Percentiles rank a stretch among this genome's conserved stretches.
Conservation (phyloP, 441 rosid species). For the Pelargonium cotyledonis region DNA sequence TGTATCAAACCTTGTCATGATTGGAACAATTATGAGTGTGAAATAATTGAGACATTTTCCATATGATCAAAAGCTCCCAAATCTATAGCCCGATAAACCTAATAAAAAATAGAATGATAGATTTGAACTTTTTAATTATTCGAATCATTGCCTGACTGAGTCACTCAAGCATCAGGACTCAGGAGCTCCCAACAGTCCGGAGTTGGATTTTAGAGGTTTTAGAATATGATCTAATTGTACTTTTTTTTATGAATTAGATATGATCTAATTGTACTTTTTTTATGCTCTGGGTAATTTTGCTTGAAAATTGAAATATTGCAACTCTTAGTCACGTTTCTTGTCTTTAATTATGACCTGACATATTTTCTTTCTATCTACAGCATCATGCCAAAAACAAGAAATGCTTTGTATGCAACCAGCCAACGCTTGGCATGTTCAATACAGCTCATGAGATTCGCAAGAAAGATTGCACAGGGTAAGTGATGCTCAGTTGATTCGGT, state of each 20-base stretch:
- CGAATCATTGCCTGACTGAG: too few relatives aligned
- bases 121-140: too few relatives aligned
- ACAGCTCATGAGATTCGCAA: constrained; percentile 68
- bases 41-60: too few relatives aligned
- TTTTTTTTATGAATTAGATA: background rate
- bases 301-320: background rate
- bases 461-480: constrained; percentile 43
- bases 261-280: background rate
- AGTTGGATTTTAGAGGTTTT: too few relatives aligned
- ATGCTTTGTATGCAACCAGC: constrained; percentile 79
- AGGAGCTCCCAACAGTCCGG: too few relatives aligned
- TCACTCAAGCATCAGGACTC: too few relatives aligned
- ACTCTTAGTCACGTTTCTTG: background rate
- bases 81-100: too few relatives aligned
- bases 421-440: constrained; percentile 72
- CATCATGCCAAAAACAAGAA: constrained; percentile 84
- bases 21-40: too few relatives aligned
- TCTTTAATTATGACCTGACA: background rate
- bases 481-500: constrained; percentile 1
- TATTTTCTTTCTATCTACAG: constrained; percentile 28
- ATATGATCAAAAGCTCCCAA: too few relatives aligned
- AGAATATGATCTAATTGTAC: too few relatives aligned
- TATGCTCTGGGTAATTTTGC: background rate
- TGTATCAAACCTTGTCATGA: too few relatives aligned
- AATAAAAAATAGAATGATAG: too few relatives aligned